Conservation (phyloP, 129 eudicot species). For the Arctium minus region DNA sequence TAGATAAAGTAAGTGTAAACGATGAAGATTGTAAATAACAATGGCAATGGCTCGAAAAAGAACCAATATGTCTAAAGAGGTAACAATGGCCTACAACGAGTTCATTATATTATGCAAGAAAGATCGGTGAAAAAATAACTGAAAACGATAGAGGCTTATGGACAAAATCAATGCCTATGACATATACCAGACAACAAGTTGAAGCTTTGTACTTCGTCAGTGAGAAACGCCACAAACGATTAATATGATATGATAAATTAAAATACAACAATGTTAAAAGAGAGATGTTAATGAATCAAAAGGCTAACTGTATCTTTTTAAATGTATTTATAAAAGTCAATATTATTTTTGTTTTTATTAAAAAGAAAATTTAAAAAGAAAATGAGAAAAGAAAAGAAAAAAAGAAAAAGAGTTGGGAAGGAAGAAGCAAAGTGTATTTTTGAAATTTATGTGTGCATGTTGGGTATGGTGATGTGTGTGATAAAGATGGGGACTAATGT, state of each 20-base stretch:
- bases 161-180: neutral
- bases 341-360: neutral
- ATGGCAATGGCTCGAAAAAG: neutral
- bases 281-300: too few species aligned
- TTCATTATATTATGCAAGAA: neutral
- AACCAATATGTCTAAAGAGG: neutral
- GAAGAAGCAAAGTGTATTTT: neutral
- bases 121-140: neutral
- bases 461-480: slow-evolving; percentile 10
- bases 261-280: too few species aligned
- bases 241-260: too few species aligned
- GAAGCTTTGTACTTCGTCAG: neutral
- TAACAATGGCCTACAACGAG: neutral
- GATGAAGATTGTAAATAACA: neutral
- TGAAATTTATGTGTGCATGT: slow-evolving; percentile 8
- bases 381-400: neutral
- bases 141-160: neutral
- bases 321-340: neutral
- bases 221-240: too few species aligned
- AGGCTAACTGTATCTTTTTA: too few species aligned
- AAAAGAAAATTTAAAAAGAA: neutral
- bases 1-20: neutral
- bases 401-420: neutral
- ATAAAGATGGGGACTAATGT: slow-evolving; percentile 24
- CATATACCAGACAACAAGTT: neutral